Evolutionary conservation across 768 basidiomycete species (phyloP).

Genomic region (Mycena pura): DNA sequence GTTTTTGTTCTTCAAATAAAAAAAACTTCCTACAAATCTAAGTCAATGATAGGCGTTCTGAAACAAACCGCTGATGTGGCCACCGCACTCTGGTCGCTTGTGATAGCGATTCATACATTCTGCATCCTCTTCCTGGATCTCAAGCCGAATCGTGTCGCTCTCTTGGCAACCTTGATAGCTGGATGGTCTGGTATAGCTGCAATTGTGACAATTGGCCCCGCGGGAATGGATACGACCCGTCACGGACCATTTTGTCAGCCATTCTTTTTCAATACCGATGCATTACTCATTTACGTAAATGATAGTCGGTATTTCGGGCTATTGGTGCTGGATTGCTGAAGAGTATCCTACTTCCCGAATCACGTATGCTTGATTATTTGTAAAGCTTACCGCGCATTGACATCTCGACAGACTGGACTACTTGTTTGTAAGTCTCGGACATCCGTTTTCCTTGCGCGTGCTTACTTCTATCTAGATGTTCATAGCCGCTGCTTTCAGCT

Average conservation of each 20-base stretch:
- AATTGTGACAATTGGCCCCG: conserved; percentile 46
- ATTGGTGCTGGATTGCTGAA: conserved; percentile 63
- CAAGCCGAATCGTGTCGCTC: conserved; percentile 38
- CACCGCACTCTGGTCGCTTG: conserved; percentile 53
- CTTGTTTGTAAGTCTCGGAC: conserved; percentile 48
- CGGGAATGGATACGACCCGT: not conserved
- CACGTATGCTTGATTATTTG: conserved; percentile 38
- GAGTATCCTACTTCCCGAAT: conserved; percentile 48
- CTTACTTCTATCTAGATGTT: conserved; percentile 50
- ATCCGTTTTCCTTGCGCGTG: not conserved
- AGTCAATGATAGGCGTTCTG: conserved; percentile 43
- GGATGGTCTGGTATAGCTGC: conserved; percentile 54
- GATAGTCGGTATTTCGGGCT: conserved; percentile 55
- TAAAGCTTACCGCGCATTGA: not conserved
- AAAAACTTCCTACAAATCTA: not conserved
- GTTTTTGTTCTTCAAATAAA: not conserved
- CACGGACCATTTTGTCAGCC: conserved; percentile 24
- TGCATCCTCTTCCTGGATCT: conserved; percentile 54
- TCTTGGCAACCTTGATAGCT: conserved; percentile 45
- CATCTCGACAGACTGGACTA: conserved; percentile 50
- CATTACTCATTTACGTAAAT: conserved; percentile 29
- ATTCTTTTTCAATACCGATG: no score
- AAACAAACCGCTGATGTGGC: conserved; percentile 60
- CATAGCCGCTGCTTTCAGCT: conserved; percentile 48
- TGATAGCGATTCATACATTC: conserved; percentile 61